These are phyloP conservation scores for Aegilops longissima DNA, from an alignment of 176 grass and related monocot species.

Conservation along the genomic window DNA sequence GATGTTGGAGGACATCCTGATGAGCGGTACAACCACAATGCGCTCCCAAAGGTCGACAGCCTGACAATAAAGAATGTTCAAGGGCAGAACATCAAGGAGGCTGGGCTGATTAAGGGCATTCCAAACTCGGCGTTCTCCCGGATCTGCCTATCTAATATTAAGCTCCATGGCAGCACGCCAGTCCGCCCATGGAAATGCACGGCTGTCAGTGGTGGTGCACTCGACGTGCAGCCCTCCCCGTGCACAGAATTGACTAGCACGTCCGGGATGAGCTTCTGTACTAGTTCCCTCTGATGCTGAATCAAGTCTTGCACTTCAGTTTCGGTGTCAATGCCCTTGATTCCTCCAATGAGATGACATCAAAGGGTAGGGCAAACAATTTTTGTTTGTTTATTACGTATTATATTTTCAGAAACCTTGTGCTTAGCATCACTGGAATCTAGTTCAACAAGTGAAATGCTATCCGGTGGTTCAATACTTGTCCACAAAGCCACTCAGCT, in stretches of 20 bases:
- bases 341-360: background rate
- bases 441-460: background rate
- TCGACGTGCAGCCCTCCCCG: constrained; percentile 61
- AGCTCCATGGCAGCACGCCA: constrained; percentile 11
- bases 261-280: constrained; percentile 60
- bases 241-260: constrained; percentile 70
- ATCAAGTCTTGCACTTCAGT: background rate
- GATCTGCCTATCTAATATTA: constrained; percentile 79
- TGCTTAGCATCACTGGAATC: background rate
- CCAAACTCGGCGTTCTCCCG: constrained; percentile 57
- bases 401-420: background rate
- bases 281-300: constrained; percentile 50
- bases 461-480: background rate
- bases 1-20: constrained; percentile 80
- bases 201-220: constrained; percentile 65
- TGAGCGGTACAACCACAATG: constrained; percentile 56
- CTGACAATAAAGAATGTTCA: constrained; percentile 77
- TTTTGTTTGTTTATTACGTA: background rate
- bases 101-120: constrained; percentile 81
- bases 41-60: constrained; percentile 54
- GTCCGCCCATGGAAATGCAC: constrained; percentile 64
- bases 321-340: background rate
- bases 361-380: background rate
- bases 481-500: too few species aligned
- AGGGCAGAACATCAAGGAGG: constrained; percentile 72